Base-by-base conservation (phyloP, 1,284 basidiomycete species). In the Cystobasidium slooffiae region DNA sequence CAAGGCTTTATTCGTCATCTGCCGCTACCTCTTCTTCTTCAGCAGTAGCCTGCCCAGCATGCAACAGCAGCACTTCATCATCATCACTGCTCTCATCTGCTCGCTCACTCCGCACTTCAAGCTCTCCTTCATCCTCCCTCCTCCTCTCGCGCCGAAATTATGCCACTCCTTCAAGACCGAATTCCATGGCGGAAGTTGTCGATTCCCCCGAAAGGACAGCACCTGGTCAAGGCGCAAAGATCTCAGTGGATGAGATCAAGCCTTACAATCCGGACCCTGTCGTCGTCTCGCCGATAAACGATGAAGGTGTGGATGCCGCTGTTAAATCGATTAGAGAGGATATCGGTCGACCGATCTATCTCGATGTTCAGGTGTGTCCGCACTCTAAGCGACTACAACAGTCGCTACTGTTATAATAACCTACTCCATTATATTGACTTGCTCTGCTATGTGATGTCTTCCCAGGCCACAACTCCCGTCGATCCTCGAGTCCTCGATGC, bases 401-500 rank as follows among this genome's bases (percentile, higher is more conserved):
- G 6, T 41, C 16, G 37, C 43, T 41, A 22, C 56, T 41, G 9
- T 41, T 18, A 6, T 5, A 9, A 41, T n/a, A 3, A 2, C 3
- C 2, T 49, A 18, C 39, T 18, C 41, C 53, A 12, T 59, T 59
- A 16, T n/a, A 18, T 8, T 1, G 41, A 51, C 64, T 75, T 65
- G 8, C 49, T 53, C 7, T 49, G 43, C 10, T 20, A 3, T 51
- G 47, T 20, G 1, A 3, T 51, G 47, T 51, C 47, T 51, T 31
- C n/a, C 20, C 78, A 95, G 91, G 94, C 97, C 6, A 99, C 97
- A 2, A 98, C 97, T 6, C 97, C 97, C 20, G 89, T 97, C 76
- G 97, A 99, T 82, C 97, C 97, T 41, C 90, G 97, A 75, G 97
- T 99, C 5, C 86, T 99, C 74, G 97, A 99, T 83, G 90, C 92